These are phyloP conservation scores for Penicillium simplicissimum DNA, from an alignment of 495 filamentous ascomycete species.

Conservation along the genomic window DNA sequence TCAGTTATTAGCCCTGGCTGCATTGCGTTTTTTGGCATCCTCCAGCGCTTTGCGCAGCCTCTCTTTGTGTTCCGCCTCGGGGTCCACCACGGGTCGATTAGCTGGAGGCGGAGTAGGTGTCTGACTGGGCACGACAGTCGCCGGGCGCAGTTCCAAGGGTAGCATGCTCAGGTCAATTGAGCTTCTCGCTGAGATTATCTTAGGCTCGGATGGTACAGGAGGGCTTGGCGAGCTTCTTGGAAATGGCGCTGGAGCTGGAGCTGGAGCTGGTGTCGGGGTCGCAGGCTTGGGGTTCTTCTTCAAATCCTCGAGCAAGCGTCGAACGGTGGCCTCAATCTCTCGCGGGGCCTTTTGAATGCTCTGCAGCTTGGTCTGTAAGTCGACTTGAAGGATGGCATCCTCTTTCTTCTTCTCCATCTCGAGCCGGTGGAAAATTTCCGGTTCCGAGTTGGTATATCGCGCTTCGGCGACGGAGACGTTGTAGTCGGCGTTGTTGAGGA, in stretches of 20 bases:
- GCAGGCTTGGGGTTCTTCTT: constrained; percentile 32
- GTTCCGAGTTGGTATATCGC: constrained; percentile 45
- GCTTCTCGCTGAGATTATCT: neutral
- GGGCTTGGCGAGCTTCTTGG: constrained; percentile 17
- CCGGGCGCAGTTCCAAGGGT: constrained; percentile 17
- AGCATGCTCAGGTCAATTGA: neutral
- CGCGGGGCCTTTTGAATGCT: constrained; percentile 48
- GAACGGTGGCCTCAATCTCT: constrained; percentile 34
- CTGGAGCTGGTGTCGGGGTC: constrained; percentile 10
- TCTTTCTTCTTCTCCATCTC: constrained; percentile 54
- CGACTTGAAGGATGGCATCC: constrained; percentile 48
- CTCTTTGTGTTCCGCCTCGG: constrained; percentile 44
- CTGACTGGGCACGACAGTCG: neutral
- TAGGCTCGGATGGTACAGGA: neutral
- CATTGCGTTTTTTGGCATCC: constrained; percentile 53
- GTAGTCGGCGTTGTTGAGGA: constrained; percentile 56
- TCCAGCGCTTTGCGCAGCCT: constrained; percentile 50
- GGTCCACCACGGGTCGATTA: constrained; percentile 16
- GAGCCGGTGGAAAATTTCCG: constrained; percentile 45
- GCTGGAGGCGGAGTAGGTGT: constrained; percentile 9
- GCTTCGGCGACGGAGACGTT: constrained; percentile 55
- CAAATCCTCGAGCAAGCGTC: constrained; percentile 33
- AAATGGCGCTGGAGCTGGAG: constrained; percentile 12
- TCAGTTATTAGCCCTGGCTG: constrained; percentile 32
- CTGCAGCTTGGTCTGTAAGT: constrained; percentile 47